Conservation (phyloP, 1,284 basidiomycete genomes). For the Leccinum colubrinum region DNA sequence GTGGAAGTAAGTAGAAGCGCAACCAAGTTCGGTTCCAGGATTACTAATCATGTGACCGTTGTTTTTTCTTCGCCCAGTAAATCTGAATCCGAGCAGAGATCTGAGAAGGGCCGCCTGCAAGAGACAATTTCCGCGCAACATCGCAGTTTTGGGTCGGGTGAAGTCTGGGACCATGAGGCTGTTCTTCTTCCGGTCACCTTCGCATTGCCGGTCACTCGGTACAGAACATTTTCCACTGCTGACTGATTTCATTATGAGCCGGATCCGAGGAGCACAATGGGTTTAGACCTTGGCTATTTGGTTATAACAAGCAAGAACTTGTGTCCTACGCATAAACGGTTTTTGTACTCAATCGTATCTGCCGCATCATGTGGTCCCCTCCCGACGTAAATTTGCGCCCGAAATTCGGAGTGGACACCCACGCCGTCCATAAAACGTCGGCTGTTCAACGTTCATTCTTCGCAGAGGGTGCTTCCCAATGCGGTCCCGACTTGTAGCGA, state of each 20-base stretch:
- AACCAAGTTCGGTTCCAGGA: background rate
- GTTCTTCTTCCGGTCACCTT: background rate
- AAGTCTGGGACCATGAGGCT: background rate
- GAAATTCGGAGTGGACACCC: background rate
- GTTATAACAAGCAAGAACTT: background rate
- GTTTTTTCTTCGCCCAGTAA: background rate
- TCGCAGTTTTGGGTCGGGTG: background rate
- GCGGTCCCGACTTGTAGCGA: background rate
- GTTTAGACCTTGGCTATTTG: background rate
- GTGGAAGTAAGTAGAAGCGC: slow-evolving; percentile 38
- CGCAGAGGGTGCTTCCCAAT: slow-evolving; percentile 1
- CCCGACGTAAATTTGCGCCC: background rate
- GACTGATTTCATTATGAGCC: background rate
- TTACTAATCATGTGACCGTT: slow-evolving; percentile 4
- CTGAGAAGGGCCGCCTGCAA: slow-evolving; percentile 5
- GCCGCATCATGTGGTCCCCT: background rate
- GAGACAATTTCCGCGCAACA: background rate
- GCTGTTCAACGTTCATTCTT: background rate
- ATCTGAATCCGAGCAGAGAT: background rate
- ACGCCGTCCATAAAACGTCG: background rate
- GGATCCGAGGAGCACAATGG: background rate
- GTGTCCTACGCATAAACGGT: background rate
- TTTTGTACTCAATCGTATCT: background rate
- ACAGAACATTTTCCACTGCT: background rate
- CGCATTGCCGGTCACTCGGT: background rate